phyloP scores from a whole-genome alignment of 495 filamentous ascomycete species.

The Cetradonia linearis region DNA sequence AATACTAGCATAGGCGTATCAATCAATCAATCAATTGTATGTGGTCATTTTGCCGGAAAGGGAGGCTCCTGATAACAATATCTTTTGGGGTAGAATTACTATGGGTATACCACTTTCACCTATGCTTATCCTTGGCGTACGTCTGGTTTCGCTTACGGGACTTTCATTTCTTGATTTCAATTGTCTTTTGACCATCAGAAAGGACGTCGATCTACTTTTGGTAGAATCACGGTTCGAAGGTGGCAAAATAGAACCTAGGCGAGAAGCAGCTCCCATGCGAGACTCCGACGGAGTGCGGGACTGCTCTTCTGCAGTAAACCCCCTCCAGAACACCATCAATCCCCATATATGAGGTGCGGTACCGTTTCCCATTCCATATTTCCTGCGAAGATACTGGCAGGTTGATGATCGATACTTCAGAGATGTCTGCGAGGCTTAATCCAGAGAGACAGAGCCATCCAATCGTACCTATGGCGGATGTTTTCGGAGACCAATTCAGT shows the following conservation, averaged over 20 bases:
- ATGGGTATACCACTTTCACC: slow-evolving; percentile 2
- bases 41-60: slow-evolving; percentile 16
- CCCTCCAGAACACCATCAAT: background rate
- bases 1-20: too few species aligned
- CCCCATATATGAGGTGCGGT: background rate
- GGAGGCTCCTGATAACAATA: slow-evolving; percentile 11
- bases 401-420: slow-evolving; percentile 4
- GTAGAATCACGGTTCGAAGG: background rate
- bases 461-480: background rate
- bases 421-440: slow-evolving; percentile 9
- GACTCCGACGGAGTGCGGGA: too few species aligned
- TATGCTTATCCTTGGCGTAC: slow-evolving; percentile 1
- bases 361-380: slow-evolving; percentile 9
- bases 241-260: background rate
- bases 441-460: slow-evolving; percentile 10
- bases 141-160: background rate
- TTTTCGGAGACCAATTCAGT: background rate
- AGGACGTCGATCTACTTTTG: background rate
- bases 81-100: background rate
- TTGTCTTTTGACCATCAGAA: background rate
- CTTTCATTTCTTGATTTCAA: background rate
- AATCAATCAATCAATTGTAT: too few species aligned
- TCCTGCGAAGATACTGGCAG: slow-evolving; percentile 1
- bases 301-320: background rate
- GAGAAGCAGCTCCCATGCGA: background rate